These are phyloP conservation scores for Cladosporium sp. DNA, from an alignment of 2,329 filamentous ascomycete genomes.

Conservation along the genomic window DNA sequence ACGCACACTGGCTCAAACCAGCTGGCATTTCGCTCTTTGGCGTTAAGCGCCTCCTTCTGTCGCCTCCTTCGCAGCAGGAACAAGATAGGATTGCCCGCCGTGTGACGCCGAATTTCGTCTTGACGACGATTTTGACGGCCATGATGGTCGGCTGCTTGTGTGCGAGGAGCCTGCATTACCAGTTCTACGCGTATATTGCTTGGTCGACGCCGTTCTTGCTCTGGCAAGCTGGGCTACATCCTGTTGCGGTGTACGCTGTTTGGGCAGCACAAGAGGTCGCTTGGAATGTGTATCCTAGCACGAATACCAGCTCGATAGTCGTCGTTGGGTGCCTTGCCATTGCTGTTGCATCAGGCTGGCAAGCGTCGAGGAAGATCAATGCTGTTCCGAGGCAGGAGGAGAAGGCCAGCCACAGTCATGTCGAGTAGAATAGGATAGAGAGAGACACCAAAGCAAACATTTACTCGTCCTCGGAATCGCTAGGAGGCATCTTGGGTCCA, in stretches of 20 bases:
- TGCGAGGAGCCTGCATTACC: constrained; percentile 85
- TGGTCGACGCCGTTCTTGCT: constrained; percentile 86
- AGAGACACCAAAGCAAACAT: not conserved
- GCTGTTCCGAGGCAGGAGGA: not conserved
- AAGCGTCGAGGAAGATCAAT: not conserved
- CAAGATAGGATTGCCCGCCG: constrained; percentile 53
- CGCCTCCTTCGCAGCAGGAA: constrained; percentile 43
- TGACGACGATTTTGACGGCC: constrained; percentile 71
- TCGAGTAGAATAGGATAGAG: not conserved
- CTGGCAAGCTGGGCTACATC: constrained; percentile 69
- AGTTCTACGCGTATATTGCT: constrained; percentile 88
- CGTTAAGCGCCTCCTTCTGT: constrained; percentile 48
- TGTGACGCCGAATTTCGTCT: constrained; percentile 67
- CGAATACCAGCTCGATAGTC: constrained; percentile 55
- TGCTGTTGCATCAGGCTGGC: constrained; percentile 60
- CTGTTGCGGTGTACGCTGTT: constrained; percentile 60
- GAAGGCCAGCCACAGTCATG: not conserved
- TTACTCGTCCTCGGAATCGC: constrained; percentile 25
- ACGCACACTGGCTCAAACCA: constrained; percentile 67
- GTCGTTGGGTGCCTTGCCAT: constrained; percentile 68
- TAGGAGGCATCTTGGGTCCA: constrained; percentile 35
- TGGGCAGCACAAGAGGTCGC: constrained; percentile 84
- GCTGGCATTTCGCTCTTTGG: constrained; percentile 54
- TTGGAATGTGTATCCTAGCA: constrained; percentile 93
- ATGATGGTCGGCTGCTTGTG: constrained; percentile 78